phyloP scores from a whole-genome alignment of 345 rosid genomes.

The Diplotaxis tenuifolia region DNA sequence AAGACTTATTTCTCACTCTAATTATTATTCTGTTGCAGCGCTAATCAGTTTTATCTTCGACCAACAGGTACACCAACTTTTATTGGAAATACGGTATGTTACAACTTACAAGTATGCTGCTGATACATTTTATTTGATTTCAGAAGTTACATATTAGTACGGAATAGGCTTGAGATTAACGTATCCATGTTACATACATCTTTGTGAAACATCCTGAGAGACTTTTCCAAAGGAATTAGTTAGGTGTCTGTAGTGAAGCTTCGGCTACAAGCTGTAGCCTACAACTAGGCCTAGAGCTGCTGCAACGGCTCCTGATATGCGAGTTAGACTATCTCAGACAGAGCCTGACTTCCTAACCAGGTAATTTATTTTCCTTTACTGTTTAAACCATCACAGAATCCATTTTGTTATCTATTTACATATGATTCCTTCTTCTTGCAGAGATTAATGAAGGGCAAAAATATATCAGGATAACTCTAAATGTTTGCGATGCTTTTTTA shows the following conservation, averaged over 20 bases:
- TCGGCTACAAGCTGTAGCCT: constrained; percentile 50
- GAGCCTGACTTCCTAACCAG: constrained; percentile 81
- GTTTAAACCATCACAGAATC: background rate
- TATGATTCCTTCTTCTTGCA: background rate
- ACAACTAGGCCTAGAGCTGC: constrained; percentile 73
- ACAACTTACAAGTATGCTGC: constrained; percentile 8
- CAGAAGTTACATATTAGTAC: background rate
- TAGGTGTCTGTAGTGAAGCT: constrained; percentile 79
- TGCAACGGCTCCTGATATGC: constrained; percentile 65
- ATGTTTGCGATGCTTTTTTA: background rate
- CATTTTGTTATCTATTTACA: background rate
- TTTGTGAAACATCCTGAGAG: constrained; percentile 91
- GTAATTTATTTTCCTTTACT: constrained; percentile 29
- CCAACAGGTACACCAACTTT: constrained; percentile 91
- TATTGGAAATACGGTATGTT: constrained; percentile 80
- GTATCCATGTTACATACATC: constrained; percentile 36
- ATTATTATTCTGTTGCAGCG: constrained; percentile 41
- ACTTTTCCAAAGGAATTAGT: constrained; percentile 74
- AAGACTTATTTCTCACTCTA: background rate
- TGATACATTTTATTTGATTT: background rate
- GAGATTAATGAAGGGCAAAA: background rate
- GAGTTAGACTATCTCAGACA: constrained; percentile 24
- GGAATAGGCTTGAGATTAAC: background rate
- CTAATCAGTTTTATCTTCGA: constrained; percentile 88
- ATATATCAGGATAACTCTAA: background rate